phyloP scores from a whole-genome alignment of 2,329 filamentous ascomycete genomes.

The Alternaria novae-zelandiae region DNA sequence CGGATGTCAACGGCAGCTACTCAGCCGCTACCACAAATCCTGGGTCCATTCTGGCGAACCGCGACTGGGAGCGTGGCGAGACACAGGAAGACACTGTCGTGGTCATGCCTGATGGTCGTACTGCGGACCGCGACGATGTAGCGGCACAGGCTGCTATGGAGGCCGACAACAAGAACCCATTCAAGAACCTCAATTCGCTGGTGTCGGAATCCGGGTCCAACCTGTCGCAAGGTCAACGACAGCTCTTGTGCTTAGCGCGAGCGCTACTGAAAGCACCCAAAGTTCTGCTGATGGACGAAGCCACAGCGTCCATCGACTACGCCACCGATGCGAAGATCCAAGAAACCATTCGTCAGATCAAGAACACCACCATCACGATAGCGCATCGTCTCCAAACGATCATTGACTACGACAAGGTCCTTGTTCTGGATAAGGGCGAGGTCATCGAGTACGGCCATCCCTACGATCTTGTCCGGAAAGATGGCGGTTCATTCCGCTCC shows the following conservation, averaged over 20 bases:
- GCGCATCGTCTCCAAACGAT: slow-evolving; percentile 96
- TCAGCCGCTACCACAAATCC: slow-evolving; percentile 42
- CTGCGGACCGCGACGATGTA: slow-evolving; percentile 35
- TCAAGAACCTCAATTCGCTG: slow-evolving; percentile 81
- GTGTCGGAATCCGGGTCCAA: slow-evolving; percentile 93
- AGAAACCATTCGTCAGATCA: slow-evolving; percentile 91
- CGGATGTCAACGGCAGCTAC: slow-evolving; percentile 36
- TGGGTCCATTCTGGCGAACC: slow-evolving; percentile 38
- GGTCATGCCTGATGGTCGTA: slow-evolving; percentile 36
- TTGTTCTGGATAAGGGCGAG: slow-evolving; percentile 87
- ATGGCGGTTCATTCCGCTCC: slow-evolving; percentile 68
- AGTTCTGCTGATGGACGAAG: slow-evolving; percentile 99
- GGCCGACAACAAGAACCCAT: slow-evolving; percentile 89
- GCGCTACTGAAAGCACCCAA: slow-evolving; percentile 90
- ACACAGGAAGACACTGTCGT: slow-evolving; percentile 39
- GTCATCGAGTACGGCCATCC: slow-evolving; percentile 93
- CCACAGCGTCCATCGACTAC: slow-evolving; percentile 96
- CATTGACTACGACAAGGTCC: slow-evolving; percentile 96
- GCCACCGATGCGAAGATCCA: slow-evolving; percentile 95
- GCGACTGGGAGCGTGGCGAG: slow-evolving; percentile 37
- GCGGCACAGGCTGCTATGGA: slow-evolving; percentile 43
- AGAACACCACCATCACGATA: slow-evolving; percentile 92
- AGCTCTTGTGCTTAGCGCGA: slow-evolving; percentile 90
- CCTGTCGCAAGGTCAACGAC: slow-evolving; percentile 92
- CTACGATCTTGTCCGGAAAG: slow-evolving; percentile 69